phyloP scores from a whole-genome alignment of 164 flowering plant species.

The Litsea cubeba region DNA sequence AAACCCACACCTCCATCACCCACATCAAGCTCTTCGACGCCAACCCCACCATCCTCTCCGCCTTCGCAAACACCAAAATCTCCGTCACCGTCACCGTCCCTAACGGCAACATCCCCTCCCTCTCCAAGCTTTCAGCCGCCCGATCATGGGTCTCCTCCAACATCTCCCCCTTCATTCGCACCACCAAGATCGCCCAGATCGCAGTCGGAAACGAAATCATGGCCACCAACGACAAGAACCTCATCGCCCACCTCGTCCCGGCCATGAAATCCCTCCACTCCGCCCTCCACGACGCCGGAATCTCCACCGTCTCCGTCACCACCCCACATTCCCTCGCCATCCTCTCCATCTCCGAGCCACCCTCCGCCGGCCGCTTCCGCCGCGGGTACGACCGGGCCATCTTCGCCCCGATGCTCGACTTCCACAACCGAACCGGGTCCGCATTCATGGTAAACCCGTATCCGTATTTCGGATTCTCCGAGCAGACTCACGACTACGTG shows the following conservation, averaged over 20 bases:
- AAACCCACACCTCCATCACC: constrained; percentile 56
- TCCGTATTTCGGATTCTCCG: constrained; percentile 63
- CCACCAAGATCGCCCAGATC: constrained; percentile 47
- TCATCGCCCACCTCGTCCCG: constrained; percentile 50
- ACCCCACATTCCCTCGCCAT: constrained; percentile 78
- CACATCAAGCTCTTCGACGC: constrained; percentile 68
- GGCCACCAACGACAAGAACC: constrained; percentile 30
- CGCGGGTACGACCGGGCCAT: constrained; percentile 45
- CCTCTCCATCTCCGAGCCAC: constrained; percentile 43
- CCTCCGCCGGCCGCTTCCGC: constrained; percentile 63
- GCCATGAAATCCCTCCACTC: constrained; percentile 62
- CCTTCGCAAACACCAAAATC: constrained; percentile 68
- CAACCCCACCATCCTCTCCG: constrained; percentile 65
- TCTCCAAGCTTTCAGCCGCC: constrained; percentile 34
- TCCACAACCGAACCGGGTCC: constrained; percentile 49
- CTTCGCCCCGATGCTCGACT: constrained; percentile 62
- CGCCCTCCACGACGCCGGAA: constrained; percentile 50
- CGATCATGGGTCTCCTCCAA: constrained; percentile 48
- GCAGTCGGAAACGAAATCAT: constrained; percentile 74
- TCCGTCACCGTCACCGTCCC: constrained; percentile 53
- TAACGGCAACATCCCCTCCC: constrained; percentile 62
- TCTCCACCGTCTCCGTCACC: constrained; percentile 49
- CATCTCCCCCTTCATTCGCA: constrained; percentile 59
- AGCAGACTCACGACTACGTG: constrained; percentile 38
- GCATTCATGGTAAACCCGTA: constrained; percentile 87